Base-by-base conservation (phyloP, 176 grass and related monocot genomes). In the Avena eriantha region DNA sequence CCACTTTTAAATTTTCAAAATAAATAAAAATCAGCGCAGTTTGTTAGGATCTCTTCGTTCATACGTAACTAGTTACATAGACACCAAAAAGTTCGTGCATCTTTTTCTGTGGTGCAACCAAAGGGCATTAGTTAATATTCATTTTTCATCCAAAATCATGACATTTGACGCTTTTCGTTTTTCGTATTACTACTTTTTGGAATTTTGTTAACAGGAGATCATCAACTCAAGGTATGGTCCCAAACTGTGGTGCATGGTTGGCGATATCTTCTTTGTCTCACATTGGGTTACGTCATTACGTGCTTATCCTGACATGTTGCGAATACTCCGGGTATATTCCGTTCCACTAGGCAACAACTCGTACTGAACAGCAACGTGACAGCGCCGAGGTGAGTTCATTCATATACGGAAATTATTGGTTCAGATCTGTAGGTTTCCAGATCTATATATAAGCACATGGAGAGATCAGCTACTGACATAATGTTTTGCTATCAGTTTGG, bases 391-490 rank as follows among this genome's bases (percentile, higher is more conserved):
- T 51, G 47, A 33, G 50, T 21, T n/a, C 36, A 72, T 46, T 59
- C 5, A 19, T 1, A 34, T 48, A 34, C 11, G 26, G 2, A 36
- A 8, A 54, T 46, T 70, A 53, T 26, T 24, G 3, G 2, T 24
- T 82, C 49, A 78, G 79, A 90, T 90, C 81, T 51, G 45, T 22
- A 13, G 55, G 23, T 3, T 60, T 18, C 69, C 51, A 60, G 82
- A 19, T 84, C 79, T 31, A 14, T 31, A 73, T 23, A 86, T 86
- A 86, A 86, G 88, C 84, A 86, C 82, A 76, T 80, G 82, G 76
- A 55, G 57, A 65, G 82, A 80, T 90, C 79, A 85, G 10, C 15
- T 19, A 73, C 21, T 36, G 69, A 73, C 69, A 48, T n/a, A 22
- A 22, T 19, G 17, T 49, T 58, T 23, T 0, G 51, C 43, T 50